Conservation (phyloP, 2,329 filamentous ascomycete species). For the Fusarium napiforme region DNA sequence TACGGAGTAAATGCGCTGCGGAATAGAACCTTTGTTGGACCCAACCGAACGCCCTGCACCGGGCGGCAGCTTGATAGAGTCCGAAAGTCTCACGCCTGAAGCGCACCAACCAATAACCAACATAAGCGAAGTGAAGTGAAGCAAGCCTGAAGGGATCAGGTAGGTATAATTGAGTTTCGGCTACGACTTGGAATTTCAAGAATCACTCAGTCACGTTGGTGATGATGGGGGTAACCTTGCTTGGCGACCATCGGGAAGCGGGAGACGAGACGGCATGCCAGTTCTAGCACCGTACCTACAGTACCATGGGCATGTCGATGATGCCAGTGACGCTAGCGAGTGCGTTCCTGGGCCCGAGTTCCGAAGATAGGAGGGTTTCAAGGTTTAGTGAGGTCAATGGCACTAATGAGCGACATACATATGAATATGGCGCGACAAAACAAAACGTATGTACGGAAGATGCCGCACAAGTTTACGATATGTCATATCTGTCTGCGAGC, state of each 20-base stretch:
- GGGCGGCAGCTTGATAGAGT: not conserved
- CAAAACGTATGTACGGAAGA: not conserved
- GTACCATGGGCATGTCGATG: not conserved
- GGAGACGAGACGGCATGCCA: not conserved
- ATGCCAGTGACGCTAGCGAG: constrained; percentile 1
- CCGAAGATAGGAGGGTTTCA: constrained; percentile 5
- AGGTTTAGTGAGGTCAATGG: not conserved
- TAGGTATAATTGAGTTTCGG: constrained; percentile 1
- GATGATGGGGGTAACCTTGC: not conserved
- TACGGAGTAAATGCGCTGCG: not conserved
- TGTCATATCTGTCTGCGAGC: not conserved
- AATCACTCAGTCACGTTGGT: not conserved
- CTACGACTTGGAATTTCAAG: not conserved
- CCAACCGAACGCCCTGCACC: not conserved
- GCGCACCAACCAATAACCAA: not conserved
- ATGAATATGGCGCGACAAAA: not conserved
- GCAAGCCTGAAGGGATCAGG: not conserved
- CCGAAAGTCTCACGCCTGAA: constrained; percentile 7
- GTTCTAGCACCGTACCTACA: not conserved
- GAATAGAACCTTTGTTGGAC: not conserved
- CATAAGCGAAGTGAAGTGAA: not conserved
- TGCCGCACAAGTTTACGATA: not conserved
- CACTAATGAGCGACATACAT: not conserved
- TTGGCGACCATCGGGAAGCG: not conserved
- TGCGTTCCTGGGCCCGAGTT: constrained; percentile 4